phyloP scores from a whole-genome alignment of 1,284 basidiomycete species.

The Irpex sp. region DNA sequence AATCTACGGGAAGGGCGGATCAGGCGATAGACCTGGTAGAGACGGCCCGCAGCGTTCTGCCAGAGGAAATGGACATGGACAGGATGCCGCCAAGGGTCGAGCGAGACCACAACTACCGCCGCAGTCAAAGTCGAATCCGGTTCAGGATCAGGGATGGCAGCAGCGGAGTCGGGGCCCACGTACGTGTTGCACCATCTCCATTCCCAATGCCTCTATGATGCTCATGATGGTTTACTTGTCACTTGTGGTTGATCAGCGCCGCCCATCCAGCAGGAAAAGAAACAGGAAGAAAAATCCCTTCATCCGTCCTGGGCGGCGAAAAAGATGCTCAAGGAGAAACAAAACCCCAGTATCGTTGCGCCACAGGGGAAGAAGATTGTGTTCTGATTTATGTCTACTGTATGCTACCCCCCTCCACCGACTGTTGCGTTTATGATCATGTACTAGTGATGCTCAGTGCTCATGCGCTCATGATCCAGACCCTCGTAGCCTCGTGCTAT shows the following conservation, averaged over 20 bases:
- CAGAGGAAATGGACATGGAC: not conserved
- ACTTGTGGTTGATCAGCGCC: not conserved
- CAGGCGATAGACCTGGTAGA: not conserved
- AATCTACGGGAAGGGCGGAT: not conserved
- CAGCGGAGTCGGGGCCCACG: not conserved
- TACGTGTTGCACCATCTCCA: not conserved
- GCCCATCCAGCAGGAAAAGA: constrained; percentile 15
- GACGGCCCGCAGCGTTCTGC: not conserved
- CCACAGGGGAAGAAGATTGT: constrained; percentile 68
- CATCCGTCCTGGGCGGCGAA: constrained; percentile 97
- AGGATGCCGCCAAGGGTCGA: not conserved
- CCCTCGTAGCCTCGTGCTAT: not conserved
- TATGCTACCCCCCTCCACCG: too few relatives aligned
- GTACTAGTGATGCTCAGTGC: too few relatives aligned
- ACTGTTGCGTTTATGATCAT: too few relatives aligned
- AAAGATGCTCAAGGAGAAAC: constrained; percentile 67
- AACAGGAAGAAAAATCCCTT: constrained; percentile 40
- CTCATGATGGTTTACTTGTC: not conserved
- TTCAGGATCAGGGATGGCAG: not conserved
- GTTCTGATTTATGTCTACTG: constrained; percentile 35
- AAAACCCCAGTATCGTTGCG: constrained; percentile 49
- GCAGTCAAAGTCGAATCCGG: not conserved
- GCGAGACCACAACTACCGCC: not conserved
- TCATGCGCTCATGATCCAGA: not conserved
- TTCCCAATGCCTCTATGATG: not conserved